Evolutionary conservation across 139 green algal species (phyloP).

Genomic region (Spirogloea muscicola): DNA sequence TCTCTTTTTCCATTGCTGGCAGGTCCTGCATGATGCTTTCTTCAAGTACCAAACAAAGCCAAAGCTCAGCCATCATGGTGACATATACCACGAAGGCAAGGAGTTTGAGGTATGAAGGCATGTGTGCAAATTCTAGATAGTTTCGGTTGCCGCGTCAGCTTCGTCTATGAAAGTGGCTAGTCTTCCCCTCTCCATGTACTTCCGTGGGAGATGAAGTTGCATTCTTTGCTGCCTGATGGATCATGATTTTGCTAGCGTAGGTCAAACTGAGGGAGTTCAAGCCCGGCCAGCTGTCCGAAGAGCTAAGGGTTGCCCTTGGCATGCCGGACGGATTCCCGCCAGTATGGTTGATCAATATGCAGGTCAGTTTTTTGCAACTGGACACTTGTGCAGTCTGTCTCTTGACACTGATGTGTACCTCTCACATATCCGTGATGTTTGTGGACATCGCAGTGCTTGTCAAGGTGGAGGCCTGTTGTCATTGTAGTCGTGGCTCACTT

Average conservation of each 20-base stretch:
- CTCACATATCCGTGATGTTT: too few relatives aligned
- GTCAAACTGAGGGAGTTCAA: conserved; percentile 38
- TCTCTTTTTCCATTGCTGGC: conserved; percentile 5
- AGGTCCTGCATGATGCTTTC: conserved; percentile 95
- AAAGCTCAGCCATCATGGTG: conserved; percentile 73
- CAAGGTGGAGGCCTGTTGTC: too few relatives aligned
- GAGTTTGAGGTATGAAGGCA: conserved; percentile 54
- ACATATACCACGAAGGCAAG: conserved; percentile 97
- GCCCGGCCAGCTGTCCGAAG: conserved; percentile 51
- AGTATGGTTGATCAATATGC: conserved; percentile 96
- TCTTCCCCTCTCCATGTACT: too few relatives aligned
- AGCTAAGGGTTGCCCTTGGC: conserved; percentile 77
- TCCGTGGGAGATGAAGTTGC: too few relatives aligned
- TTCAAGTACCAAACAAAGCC: conserved; percentile 97
- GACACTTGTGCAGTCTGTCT: neutral
- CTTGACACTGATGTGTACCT: too few relatives aligned
- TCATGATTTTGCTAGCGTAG: too few relatives aligned
- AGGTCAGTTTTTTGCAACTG: conserved; percentile 11
- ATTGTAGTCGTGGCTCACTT: too few relatives aligned
- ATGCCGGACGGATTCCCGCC: conserved; percentile 77
- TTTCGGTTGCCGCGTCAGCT: too few relatives aligned
- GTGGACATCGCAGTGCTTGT: too few relatives aligned
- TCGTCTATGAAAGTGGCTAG: too few relatives aligned
- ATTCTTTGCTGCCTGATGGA: too few relatives aligned
- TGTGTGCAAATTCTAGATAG: too few relatives aligned